Percentiles rank a stretch among this genome's conserved stretches.
Evolutionary conservation across 192 early-diverging fungal genomes (phyloP).

Genomic region (Backusella circina): DNA sequence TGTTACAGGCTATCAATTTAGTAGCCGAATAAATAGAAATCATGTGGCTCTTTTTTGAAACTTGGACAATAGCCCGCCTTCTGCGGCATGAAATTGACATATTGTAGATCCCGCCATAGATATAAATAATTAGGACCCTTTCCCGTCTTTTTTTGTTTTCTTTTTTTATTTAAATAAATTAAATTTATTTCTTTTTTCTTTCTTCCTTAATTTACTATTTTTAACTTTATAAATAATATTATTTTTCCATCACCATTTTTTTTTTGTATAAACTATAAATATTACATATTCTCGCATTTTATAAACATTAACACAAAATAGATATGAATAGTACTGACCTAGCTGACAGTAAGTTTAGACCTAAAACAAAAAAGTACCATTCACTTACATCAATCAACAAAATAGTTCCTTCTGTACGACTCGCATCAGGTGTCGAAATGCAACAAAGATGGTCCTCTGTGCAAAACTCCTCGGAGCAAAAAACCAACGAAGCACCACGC

Average conservation of each 20-base stretch:
- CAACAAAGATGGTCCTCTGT: slow-evolving; percentile 16
- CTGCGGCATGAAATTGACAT: not conserved
- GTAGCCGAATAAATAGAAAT: not conserved
- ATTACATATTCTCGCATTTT: not conserved
- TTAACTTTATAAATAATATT: not conserved
- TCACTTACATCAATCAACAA: not conserved
- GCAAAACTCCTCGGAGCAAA: not conserved
- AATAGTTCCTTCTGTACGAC: slow-evolving; percentile 16
- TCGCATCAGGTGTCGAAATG: slow-evolving; percentile 23
- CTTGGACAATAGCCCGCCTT: slow-evolving; percentile 2
- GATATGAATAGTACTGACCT: not conserved
- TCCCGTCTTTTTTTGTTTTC: too few species aligned
- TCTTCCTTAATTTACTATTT: not conserved
- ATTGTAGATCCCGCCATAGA: not conserved
- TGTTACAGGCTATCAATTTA: not conserved
- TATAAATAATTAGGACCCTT: slow-evolving; percentile 3
- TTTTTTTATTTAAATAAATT: not conserved
- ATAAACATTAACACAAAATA: not conserved
- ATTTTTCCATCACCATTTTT: not conserved
- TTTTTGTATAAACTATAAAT: not conserved
- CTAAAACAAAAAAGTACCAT: not conserved
- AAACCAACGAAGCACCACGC: not conserved
- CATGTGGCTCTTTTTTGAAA: slow-evolving; percentile 5
- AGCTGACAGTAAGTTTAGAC: not conserved
- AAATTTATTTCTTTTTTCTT: not conserved